Evolutionary conservation across 2,329 filamentous ascomycete species (phyloP).

Genomic region (Penicillium glabrum): DNA sequence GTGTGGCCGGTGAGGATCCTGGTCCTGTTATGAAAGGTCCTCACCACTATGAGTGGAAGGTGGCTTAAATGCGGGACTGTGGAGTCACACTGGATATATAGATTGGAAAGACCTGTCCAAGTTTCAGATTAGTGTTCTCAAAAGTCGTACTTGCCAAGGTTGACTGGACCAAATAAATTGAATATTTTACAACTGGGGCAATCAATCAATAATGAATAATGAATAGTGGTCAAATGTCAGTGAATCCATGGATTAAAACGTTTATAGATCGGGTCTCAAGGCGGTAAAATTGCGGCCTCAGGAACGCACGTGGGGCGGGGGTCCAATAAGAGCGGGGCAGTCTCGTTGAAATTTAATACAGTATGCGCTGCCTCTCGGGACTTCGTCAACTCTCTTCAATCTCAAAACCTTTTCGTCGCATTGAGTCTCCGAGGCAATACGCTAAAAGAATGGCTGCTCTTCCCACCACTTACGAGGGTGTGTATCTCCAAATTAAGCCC

Average conservation of each 20-base stretch:
- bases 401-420: conserved; percentile 28
- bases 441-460: conserved; percentile 52
- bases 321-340: conserved; percentile 24
- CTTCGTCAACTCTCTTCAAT: conserved; percentile 25
- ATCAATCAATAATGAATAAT: too few species aligned
- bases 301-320: conserved; percentile 24
- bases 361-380: conserved; percentile 15
- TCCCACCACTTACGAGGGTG: conserved; percentile 61
- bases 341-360: conserved; percentile 21
- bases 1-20: conserved; percentile 53
- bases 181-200: too few species aligned
- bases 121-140: neutral
- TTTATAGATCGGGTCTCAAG: neutral
- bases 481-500: conserved; percentile 24
- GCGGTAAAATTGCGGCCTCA: conserved; percentile 20
- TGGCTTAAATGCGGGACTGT: neutral
- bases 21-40: conserved; percentile 56
- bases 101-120: neutral
- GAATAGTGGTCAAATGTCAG: neutral
- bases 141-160: neutral
- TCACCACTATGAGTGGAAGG: conserved; percentile 63
- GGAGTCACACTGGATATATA: neutral
- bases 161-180: neutral
- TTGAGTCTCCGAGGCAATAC: conserved; percentile 35
- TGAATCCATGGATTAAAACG: neutral